Conservation (phyloP, 177 flowering plant genomes). For the Vitis hybrid region DNA sequence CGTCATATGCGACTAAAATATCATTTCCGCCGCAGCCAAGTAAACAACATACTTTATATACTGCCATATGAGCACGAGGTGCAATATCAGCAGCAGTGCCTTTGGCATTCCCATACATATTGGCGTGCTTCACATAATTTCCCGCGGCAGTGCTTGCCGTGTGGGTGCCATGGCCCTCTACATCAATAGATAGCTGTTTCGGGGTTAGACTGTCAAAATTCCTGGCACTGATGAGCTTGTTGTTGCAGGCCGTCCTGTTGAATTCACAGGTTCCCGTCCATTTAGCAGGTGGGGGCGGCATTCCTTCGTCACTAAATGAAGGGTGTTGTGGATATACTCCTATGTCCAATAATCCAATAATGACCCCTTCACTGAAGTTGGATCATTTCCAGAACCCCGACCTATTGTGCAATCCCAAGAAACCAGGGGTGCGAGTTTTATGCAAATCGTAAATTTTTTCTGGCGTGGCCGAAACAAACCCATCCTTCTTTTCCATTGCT, state of each 20-base stretch:
- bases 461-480: slow-evolving; percentile 32
- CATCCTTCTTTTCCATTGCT: slow-evolving; percentile 33
- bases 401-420: slow-evolving; percentile 34
- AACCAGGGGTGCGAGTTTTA: slow-evolving; percentile 41
- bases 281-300: slow-evolving; percentile 54
- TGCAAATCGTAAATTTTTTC: slow-evolving; percentile 25
- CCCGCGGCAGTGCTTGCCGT: slow-evolving; percentile 54
- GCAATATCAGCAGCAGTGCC: slow-evolving; percentile 61
- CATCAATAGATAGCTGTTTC: slow-evolving; percentile 24
- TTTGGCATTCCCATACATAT: slow-evolving; percentile 34
- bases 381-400: slow-evolving; percentile 45
- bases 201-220: slow-evolving; percentile 14
- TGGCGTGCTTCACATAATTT: slow-evolving; percentile 26
- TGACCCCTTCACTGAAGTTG: slow-evolving; percentile 44
- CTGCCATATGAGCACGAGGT: slow-evolving; percentile 45
- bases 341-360: slow-evolving; percentile 49
- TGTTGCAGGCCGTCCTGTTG: slow-evolving; percentile 13
- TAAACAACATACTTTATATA: slow-evolving; percentile 42
- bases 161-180: slow-evolving; percentile 50
- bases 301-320: slow-evolving; percentile 42
- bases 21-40: slow-evolving; percentile 22
- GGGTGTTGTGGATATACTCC: slow-evolving; percentile 48
- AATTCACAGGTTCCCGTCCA: slow-evolving; percentile 42
- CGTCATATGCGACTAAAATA: slow-evolving; percentile 38
- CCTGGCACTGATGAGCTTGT: slow-evolving; percentile 48